Evolutionary conservation across 331 rosid genomes (phyloP), one percentile per base, ranked within the genome.

Genomic region (Saraca asoca): DNA sequence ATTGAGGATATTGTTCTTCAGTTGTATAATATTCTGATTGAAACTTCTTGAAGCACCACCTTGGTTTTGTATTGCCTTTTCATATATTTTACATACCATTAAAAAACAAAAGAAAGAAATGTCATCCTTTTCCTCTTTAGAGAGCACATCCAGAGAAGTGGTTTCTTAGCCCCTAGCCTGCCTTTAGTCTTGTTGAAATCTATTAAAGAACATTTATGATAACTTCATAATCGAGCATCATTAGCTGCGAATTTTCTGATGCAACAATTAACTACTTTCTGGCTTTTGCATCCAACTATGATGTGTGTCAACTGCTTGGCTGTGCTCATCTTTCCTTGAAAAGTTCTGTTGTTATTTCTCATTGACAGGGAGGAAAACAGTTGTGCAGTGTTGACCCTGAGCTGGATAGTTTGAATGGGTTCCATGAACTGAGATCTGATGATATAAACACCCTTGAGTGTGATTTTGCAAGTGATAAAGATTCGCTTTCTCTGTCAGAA

Each of bases 371-470:
- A 33, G 81, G 68, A 1, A 55, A 68, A 64, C 74, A 51, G 55
- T 29, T 46, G 64, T 64, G 50, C 76, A 39, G 41, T 69, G 57
- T 38, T 62, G 72, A 61, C 43, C 77, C 16, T 64, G 75, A 69
- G 44, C 51, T 34, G 33, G 78, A 75, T 24, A 70, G 64, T 57
- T 38, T 37, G 71, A 79, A 62, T 12, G 84, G 68, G 20, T 68
- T 75, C 72, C 80, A 63, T 39, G 88, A 84, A 61, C 78, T 68
- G 68, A 76, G 82, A 53, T 61, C 78, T 53, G 82, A 78, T 52
- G 88, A 81, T 70, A 62, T 76, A 20, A 88, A 78, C 70, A 58
- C 73, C 51, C 51, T 66, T 15, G 70, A 85, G 71, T 76, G 82
- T 68, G 75, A 72, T 64, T 71, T 75, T 75, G 58, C 61, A 34